A percentile compares a stretch with the other conserved stretches of the same genome.
Evolutionary conservation across 2,329 filamentous ascomycete species (phyloP).

Genomic region (Cladosporium phlei): DNA sequence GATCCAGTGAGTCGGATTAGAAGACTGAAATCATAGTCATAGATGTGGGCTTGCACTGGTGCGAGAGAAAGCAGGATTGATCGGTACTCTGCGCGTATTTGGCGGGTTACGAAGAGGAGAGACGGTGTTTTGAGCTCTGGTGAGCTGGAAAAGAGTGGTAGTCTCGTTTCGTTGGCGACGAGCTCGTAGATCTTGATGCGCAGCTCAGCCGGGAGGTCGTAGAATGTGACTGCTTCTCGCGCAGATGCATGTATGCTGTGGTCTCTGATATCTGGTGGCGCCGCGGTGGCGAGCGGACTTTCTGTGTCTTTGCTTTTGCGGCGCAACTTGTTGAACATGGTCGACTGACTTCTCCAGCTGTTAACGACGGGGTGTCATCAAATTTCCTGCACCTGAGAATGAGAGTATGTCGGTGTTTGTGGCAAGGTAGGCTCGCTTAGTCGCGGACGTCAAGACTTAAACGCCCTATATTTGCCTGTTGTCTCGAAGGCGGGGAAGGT

Average conservation of each 20-base stretch:
- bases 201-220: slow-evolving; percentile 28
- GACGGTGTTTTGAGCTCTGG: slow-evolving; percentile 14
- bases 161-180: slow-evolving; percentile 15
- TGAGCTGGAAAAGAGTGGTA: slow-evolving; percentile 4
- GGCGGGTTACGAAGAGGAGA: slow-evolving; percentile 24
- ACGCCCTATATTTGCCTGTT: too few species aligned
- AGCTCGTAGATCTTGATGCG: slow-evolving; percentile 28
- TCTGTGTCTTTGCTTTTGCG: neutral
- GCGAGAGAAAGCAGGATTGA: slow-evolving; percentile 25
- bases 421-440: too few species aligned
- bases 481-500: too few species aligned
- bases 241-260: neutral
- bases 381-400: too few species aligned
- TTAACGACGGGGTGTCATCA: too few species aligned
- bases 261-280: neutral
- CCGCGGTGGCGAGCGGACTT: neutral
- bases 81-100: slow-evolving; percentile 24
- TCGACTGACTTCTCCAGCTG: too few species aligned
- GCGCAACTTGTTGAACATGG: slow-evolving; percentile 1
- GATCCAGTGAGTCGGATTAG: slow-evolving; percentile 20
- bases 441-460: too few species aligned
- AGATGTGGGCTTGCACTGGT: slow-evolving; percentile 17
- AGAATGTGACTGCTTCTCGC: slow-evolving; percentile 17
- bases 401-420: too few species aligned
- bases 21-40: slow-evolving; percentile 26